These are phyloP conservation scores for Homolaphlyctis polyrhiza DNA, from an alignment of 371 early-diverging fungal species.

Conservation along the genomic window DNA sequence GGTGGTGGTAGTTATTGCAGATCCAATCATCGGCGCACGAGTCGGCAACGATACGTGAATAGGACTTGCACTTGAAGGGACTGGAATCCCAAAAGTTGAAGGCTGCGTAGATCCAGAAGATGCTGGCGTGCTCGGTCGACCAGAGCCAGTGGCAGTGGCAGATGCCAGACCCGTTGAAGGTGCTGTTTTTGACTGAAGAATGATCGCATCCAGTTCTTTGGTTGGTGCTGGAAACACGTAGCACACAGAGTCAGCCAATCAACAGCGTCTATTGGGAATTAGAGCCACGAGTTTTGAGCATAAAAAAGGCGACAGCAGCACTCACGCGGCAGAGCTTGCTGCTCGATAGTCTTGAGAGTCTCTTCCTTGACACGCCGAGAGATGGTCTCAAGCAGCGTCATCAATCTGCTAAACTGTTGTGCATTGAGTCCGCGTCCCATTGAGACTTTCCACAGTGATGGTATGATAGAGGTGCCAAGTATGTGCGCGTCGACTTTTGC, in stretches of 20 bases:
- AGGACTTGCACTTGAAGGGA: too few species aligned
- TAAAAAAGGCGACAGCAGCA: background rate
- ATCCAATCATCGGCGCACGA: too few species aligned
- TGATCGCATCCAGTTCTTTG: background rate
- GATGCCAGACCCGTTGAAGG: too few species aligned
- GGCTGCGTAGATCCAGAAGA: too few species aligned
- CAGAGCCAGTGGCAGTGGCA: too few species aligned
- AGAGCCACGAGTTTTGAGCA: background rate
- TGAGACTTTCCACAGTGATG: conserved; percentile 1
- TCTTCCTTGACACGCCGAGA: background rate
- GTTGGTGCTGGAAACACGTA: background rate
- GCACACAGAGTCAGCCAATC: background rate
- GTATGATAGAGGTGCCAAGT: background rate
- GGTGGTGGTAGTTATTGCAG: too few species aligned
- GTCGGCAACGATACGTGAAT: too few species aligned
- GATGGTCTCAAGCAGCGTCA: background rate
- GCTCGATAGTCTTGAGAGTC: background rate
- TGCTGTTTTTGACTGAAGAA: background rate
- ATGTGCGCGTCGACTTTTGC: background rate
- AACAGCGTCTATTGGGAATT: too few species aligned
- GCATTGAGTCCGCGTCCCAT: background rate
- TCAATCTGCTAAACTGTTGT: conserved; percentile 1
- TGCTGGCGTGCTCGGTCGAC: too few species aligned
- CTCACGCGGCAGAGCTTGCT: background rate
- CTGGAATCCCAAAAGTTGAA: too few species aligned